These are phyloP conservation scores for Fusarium robinianum DNA, from an alignment of 2,329 filamentous ascomycete genomes.

Conservation along the genomic window DNA sequence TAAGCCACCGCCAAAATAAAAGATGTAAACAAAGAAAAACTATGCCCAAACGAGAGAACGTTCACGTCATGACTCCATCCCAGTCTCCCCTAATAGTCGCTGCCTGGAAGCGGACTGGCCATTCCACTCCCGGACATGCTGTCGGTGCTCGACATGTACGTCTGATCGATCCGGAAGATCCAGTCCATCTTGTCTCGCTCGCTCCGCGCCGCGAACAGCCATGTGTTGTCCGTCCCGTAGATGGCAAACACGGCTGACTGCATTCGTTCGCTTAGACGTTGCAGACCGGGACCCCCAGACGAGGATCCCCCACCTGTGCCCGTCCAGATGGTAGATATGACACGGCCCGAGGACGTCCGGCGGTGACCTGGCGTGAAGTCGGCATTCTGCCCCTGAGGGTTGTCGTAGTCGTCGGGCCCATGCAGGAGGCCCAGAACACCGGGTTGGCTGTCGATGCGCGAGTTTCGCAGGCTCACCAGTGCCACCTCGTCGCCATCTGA, in stretches of 20 bases:
- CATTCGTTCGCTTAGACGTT: slow-evolving; percentile 60
- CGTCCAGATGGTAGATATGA: slow-evolving; percentile 61
- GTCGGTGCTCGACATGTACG: slow-evolving; percentile 57
- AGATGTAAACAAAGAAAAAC: slow-evolving; percentile 37
- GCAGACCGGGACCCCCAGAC: slow-evolving; percentile 46
- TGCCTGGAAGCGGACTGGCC: slow-evolving; percentile 42
- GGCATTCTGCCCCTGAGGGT: slow-evolving; percentile 40
- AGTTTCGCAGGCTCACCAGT: slow-evolving; percentile 85
- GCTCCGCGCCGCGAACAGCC: slow-evolving; percentile 86
- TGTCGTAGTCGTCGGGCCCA: slow-evolving; percentile 48
- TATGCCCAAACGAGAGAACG: slow-evolving; percentile 33
- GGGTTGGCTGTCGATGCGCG: slow-evolving; percentile 89
- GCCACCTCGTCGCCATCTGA: slow-evolving; percentile 88
- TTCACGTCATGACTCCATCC: slow-evolving; percentile 37
- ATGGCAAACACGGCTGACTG: slow-evolving; percentile 86
- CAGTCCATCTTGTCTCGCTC: slow-evolving; percentile 95
- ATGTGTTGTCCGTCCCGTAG: slow-evolving; percentile 93
- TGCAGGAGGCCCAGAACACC: slow-evolving; percentile 80
- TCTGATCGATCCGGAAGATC: slow-evolving; percentile 94
- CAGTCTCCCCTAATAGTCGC: slow-evolving; percentile 36
- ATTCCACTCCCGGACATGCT: slow-evolving; percentile 47
- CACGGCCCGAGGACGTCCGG: slow-evolving; percentile 54
- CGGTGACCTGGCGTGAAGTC: slow-evolving; percentile 53
- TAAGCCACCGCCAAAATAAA: slow-evolving; percentile 38
- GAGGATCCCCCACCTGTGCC: slow-evolving; percentile 46